phyloP scores from a whole-genome alignment of 495 filamentous ascomycete genomes.

The Aspergillus cavernicola region DNA sequence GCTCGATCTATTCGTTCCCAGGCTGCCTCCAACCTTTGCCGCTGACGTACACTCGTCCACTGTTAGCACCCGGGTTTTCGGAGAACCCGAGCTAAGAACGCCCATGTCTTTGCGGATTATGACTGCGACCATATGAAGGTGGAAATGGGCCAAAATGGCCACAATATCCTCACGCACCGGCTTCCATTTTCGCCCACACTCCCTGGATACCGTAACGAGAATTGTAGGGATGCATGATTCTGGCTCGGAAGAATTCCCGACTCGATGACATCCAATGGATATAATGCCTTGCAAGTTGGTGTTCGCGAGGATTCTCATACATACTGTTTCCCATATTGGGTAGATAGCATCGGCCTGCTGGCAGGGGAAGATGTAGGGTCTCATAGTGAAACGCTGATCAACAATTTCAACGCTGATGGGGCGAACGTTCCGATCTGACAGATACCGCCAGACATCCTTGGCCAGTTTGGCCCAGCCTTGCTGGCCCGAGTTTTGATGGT shows the following conservation, averaged over 20 bases:
- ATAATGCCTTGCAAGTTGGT: background rate
- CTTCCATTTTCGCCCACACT: background rate
- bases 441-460: background rate
- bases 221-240: background rate
- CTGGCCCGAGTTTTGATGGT: background rate
- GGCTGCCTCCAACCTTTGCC: background rate
- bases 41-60: background rate
- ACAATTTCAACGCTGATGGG: slow-evolving; percentile 6
- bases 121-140: background rate
- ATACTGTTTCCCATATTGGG: background rate
- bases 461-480: background rate
- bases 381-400: background rate
- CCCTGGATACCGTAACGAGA: background rate
- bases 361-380: background rate
- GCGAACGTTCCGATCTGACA: background rate
- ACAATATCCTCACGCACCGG: background rate
- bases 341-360: background rate
- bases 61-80: background rate
- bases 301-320: background rate
- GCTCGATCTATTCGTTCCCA: background rate
- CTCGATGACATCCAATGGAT: background rate
- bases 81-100: background rate
- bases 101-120: slow-evolving; percentile 7
- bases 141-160: background rate
- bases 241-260: background rate